These are phyloP conservation scores for fission yeast (Schizosaccharomyces pombe) DNA, from an alignment of 805 yeast genomes.

Conservation along the genomic window DNA sequence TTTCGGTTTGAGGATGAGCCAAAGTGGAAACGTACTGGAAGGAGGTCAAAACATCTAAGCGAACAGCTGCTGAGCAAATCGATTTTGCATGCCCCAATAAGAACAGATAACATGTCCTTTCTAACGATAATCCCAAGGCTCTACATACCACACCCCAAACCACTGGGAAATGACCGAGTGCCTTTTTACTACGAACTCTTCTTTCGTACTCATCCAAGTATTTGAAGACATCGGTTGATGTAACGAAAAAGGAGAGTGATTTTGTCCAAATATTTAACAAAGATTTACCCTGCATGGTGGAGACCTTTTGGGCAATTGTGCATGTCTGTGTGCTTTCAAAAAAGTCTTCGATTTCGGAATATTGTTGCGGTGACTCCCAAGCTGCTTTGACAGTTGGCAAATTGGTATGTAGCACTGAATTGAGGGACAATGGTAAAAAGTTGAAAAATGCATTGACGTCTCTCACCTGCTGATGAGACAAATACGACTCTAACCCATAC, in stretches of 20 bases:
- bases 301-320: neutral
- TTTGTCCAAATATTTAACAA: neutral
- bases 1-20: neutral
- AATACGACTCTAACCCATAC: conserved; percentile 4
- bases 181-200: neutral
- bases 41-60: conserved; percentile 1
- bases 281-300: conserved; percentile 2
- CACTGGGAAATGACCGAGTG: conserved; percentile 1
- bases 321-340: conserved; percentile 2
- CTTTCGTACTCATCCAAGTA: neutral
- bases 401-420: neutral
- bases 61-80: conserved; percentile 4
- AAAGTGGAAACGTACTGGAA: conserved; percentile 2
- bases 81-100: neutral
- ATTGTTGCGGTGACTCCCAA: neutral
- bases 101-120: neutral
- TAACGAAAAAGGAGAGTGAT: neutral
- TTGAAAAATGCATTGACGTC: neutral
- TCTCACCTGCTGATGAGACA: neutral
- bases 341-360: neutral
- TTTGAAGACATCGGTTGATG: neutral
- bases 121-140: neutral
- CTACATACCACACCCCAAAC: conserved; percentile 2
- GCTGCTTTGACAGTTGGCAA: conserved; percentile 1
- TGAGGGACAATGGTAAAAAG: neutral